Conservation (phyloP, 2,329 filamentous ascomycete genomes). For the Claviceps maximensis region DNA sequence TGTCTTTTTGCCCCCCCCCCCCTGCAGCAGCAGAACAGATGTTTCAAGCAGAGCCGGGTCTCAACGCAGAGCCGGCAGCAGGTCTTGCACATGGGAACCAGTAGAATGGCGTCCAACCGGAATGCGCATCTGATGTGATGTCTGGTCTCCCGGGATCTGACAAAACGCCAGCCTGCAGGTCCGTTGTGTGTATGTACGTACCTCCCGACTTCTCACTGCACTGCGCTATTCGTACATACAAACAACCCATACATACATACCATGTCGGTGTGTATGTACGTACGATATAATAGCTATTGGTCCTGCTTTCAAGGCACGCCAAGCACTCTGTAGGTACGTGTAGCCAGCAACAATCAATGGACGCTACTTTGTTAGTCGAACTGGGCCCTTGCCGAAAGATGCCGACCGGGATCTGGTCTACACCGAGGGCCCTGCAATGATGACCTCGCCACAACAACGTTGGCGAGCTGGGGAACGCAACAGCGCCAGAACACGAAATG, state of each 20-base stretch:
- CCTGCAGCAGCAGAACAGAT: not conserved
- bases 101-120: conserved; percentile 5
- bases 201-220: no score
- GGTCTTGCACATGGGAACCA: conserved; percentile 4
- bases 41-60: not conserved
- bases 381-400: conserved; percentile 2
- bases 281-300: no score
- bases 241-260: no score
- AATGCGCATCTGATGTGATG: conserved; percentile 3
- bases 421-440: conserved; percentile 6
- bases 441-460: not conserved
- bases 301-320: no score
- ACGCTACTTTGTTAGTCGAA: conserved; percentile 1
- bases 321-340: no score
- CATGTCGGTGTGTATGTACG: no score
- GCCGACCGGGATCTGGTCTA: conserved; percentile 8
- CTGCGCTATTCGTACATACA: no score
- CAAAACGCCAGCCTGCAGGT: conserved; percentile 5
- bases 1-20: not conserved
- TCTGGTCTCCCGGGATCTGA: conserved; percentile 5
- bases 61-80: not conserved
- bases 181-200: conserved; percentile 8
- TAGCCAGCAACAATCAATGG: conserved; percentile 5
- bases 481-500: no score
- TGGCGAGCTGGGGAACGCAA: not conserved